Evolutionary conservation across 169 alveolate species (phyloP).

Genomic region (Plasmodium vivax): DNA sequence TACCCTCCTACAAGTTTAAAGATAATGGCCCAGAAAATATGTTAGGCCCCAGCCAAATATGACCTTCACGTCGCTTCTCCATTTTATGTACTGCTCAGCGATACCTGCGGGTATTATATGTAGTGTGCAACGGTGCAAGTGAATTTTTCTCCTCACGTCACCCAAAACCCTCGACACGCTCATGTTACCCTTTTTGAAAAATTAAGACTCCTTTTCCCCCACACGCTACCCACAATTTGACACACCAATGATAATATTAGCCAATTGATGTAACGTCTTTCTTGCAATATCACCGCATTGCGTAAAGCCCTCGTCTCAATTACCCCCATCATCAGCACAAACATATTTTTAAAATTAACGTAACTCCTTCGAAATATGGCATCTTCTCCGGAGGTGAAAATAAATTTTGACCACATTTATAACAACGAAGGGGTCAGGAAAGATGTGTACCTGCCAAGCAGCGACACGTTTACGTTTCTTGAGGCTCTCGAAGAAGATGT

Average conservation of each 20-base stretch:
- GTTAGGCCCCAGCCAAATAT: conserved; percentile 65
- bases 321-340: background rate
- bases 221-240: background rate
- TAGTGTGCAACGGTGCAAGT: background rate
- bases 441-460: conserved; percentile 80
- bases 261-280: background rate
- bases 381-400: background rate
- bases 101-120: background rate
- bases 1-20: conserved; percentile 70
- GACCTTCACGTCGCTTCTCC: background rate
- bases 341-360: background rate
- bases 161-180: background rate
- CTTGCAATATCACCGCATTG: background rate
- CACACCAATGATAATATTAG: background rate
- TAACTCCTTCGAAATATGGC: conserved; percentile 7
- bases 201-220: background rate
- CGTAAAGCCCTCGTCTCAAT: background rate
- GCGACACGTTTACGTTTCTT: conserved; percentile 81
- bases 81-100: background rate
- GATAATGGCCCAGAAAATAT: conserved; percentile 74
- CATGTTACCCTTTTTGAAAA: background rate
- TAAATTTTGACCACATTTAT: conserved; percentile 71
- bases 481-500: conserved; percentile 78
- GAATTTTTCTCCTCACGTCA: background rate
- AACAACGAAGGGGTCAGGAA: conserved; percentile 55